These are phyloP conservation scores for Aspergillus saccharolyticus DNA, from an alignment of 495 filamentous ascomycete genomes.

Conservation along the genomic window DNA sequence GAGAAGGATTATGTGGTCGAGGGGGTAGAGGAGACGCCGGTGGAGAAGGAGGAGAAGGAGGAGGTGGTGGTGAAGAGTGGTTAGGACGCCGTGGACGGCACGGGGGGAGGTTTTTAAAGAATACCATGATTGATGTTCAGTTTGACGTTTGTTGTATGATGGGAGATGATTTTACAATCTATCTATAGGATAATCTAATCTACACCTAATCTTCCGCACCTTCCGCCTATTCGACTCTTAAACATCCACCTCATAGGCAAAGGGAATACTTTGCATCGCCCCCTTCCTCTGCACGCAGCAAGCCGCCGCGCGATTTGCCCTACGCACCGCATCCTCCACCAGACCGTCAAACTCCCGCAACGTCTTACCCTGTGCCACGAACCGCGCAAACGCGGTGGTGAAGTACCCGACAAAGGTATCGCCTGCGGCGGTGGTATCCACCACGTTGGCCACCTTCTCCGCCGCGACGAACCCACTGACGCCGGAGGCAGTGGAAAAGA, in stretches of 20 bases:
- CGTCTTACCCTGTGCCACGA: slow-evolving; percentile 61
- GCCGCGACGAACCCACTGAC: slow-evolving; percentile 31
- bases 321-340: slow-evolving; percentile 56
- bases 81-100: too few relatives aligned
- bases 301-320: slow-evolving; percentile 69
- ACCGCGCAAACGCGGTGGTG: slow-evolving; percentile 34
- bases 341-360: slow-evolving; percentile 41
- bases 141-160: too few relatives aligned
- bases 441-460: slow-evolving; percentile 59
- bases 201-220: too few relatives aligned
- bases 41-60: not conserved
- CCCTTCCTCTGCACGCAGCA: slow-evolving; percentile 71
- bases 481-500: not conserved
- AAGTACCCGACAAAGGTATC: slow-evolving; percentile 80
- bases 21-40: not conserved
- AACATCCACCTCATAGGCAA: slow-evolving; percentile 64
- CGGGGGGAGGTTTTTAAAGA: too few relatives aligned
- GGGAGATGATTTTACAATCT: too few relatives aligned
- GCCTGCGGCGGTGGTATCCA: slow-evolving; percentile 92
- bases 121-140: too few relatives aligned
- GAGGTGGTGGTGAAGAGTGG: not conserved
- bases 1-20: slow-evolving; percentile 17
- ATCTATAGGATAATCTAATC: too few relatives aligned
- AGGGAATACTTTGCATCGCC: slow-evolving; percentile 86
- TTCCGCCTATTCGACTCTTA: not conserved